Evolutionary conservation across 441 rosid species (phyloP), one percentile per base, ranked within the genome.

Genomic region (Syzygium syzygioides): DNA sequence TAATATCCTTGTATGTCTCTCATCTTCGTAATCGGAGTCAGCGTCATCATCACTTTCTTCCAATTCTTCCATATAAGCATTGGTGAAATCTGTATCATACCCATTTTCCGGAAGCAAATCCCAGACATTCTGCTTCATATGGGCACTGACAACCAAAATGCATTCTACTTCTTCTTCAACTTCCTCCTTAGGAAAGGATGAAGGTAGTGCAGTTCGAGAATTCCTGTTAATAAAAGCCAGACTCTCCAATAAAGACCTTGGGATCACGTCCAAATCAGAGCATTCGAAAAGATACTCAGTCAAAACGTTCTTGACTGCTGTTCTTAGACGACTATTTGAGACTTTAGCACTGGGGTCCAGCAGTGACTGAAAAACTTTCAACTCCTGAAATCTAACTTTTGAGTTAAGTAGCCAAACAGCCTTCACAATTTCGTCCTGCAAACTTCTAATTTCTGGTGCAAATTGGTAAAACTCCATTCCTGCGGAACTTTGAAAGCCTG

Each of bases 11-110:
- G 79, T 60, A 88, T 86, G 54, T 60, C 85, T 88, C 85, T 54
- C 83, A 86, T 83, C 45, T 86, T 86, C 56, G 41, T 76, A 89
- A 90, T 89, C 87, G 14, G 32, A 89, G 87, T 59, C 80, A 41
- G 84, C 90, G 9, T 86, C 91, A 30, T 94, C 96, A 88, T 93
- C 97, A 86, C 97, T 96, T 90, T 94, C 99, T 90, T 90, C 95
- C 89, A 92, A 89, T 79, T 95, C 96, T 91, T 97, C 98, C 93
- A 93, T 89, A 90, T 98, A 98, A 48, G 97, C 98, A 93, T 95
- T 95, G 85, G 90, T 54, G 83, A 92, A 97, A 93, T 94, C 96
- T 89, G 93, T 90, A 87, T 94, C 95, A 41, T 94, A 90, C 79
- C 93, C 95, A 90, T 86, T 88, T 37, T 91, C 91, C 86, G 96